Base-by-base conservation (phyloP, 78 protist genomes). In the Dictyostelium purpureum region DNA sequence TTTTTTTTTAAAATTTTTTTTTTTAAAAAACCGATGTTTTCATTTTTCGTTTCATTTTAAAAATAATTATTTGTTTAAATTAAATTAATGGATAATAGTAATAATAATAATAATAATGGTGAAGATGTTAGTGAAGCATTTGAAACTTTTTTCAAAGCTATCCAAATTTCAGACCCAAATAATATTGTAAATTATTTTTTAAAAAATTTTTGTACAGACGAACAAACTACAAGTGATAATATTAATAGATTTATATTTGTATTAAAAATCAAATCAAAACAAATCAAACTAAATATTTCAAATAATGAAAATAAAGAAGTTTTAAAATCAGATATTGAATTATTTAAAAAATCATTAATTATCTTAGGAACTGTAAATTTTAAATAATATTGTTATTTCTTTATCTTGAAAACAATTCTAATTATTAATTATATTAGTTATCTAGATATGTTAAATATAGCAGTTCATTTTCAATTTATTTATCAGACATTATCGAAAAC, bases 391-490 rank as follows among this genome's bases (percentile, higher is more conserved):
- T 40, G n/a, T 9, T 69, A 2, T 70, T 21, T 21, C 40, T 69
- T 42, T 37, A 10, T 42, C 1, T 42, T 42, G 28, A 4, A n/a
- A 69, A 42, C 18, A 40, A n/a, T 35, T 11, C 6, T 5, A 18
- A 19, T 57, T 19, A 57, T 5, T 19, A 7, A 57, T 16, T 21
- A 7, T 21, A n/a, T 5, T 18, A 78, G 87, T 38, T 78, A 42
- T n/a, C 87, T 61, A 78, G 87, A 78, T 78, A 78, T 61, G 47
- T 65, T 35, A 66, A 66, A 61, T 66, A 45, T 57, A 61, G 66
- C 24, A 61, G 61, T 63, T 57, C 75, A 78, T 78, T 78, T 35
- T 10, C 45, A 42, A 16, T 31, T 40, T 61, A 43, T 61, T 28
- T 61, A 78, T 35, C 57, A 38, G 35, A 59, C 6, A 43, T 78